Evolutionary conservation across 495 filamentous ascomycete genomes (phyloP), one percentile per base, ranked within the genome.

Genomic region (Immersiella caudata): DNA sequence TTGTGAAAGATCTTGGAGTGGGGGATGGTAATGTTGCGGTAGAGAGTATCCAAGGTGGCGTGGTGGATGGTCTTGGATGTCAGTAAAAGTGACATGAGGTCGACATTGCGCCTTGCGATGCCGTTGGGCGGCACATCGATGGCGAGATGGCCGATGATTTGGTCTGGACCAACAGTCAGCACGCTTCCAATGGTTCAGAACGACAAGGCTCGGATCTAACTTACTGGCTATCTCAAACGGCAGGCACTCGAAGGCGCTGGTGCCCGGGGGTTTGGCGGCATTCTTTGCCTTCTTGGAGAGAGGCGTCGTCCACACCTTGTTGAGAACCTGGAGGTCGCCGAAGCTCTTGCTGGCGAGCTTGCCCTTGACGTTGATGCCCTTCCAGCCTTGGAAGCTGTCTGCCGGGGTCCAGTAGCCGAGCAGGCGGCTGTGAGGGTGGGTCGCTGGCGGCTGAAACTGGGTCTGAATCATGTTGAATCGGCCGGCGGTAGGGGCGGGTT

Each of bases 1-100:
- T 96, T 96, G 71, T 88, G 89, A 79, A 94, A 96, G 75, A 94
- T 92, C 54, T 88, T 78, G 16, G 93, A 95, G 79, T 94, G 93
- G 6, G 93, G 93, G 71, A 96, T 89, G 24, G 91, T 94, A 81
- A 95, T 91, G 75, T 91, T 88, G 70, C 86, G 83, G 81, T 95
- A 95, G 49, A 96, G 85, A 52, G 91, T 91, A 55, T 84, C 85
- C 29, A 95, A 80, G 16, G 92, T 94, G 22, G 90, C 90, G 18
- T 86, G 85, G 74, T 94, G 91, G 71, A 95, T 79, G 24, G 88
- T 88, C 68, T 86, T 87, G 0, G 91, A 95, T 12, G 92, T 88
- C 33, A 94, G 80, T 46, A 96, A 80, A 70, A 93, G 86, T 12
- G 90, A 87, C 76, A 94, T 88, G 61, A 95, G 81, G 74, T 96